Evolutionary conservation across 2,329 filamentous ascomycete species (phyloP).

Genomic region (Podosphaera xanthii): DNA sequence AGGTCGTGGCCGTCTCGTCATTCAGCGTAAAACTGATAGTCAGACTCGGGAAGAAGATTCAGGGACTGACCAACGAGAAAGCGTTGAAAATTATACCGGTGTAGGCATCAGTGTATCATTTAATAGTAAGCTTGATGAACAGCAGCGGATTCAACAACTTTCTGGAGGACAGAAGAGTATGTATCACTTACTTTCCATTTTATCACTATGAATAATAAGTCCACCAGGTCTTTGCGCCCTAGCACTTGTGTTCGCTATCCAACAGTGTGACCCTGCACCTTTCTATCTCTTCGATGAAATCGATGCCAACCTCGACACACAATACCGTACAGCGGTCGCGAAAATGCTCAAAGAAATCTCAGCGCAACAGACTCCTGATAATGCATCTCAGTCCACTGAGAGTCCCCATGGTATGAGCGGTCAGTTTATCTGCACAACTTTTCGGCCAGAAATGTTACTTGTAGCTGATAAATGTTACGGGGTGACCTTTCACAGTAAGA

Average conservation of each 20-base stretch:
- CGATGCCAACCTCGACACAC: slow-evolving; percentile 90
- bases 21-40: slow-evolving; percentile 71
- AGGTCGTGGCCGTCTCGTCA: slow-evolving; percentile 74
- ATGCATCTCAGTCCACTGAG: slow-evolving; percentile 13
- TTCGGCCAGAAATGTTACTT: slow-evolving; percentile 84
- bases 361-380: slow-evolving; percentile 20
- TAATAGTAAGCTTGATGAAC: slow-evolving; percentile 95
- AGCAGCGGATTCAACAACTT: slow-evolving; percentile 92
- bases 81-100: slow-evolving; percentile 85
- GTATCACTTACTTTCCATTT: slow-evolving; percentile 15
- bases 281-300: slow-evolving; percentile 99
- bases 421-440: slow-evolving; percentile 97
- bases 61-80: slow-evolving; percentile 41
- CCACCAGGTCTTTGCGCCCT: slow-evolving; percentile 64
- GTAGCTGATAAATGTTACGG: slow-evolving; percentile 97
- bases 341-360: slow-evolving; percentile 66
- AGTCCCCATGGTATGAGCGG: slow-evolving; percentile 24
- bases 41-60: slow-evolving; percentile 34
- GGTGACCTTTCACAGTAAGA: slow-evolving; percentile 83
- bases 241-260: slow-evolving; percentile 97
- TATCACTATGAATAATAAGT: slow-evolving; percentile 6
- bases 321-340: slow-evolving; percentile 91
- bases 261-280: slow-evolving; percentile 86
- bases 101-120: slow-evolving; percentile 96
- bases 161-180: slow-evolving; percentile 93